Conservation (phyloP, 345 rosid genomes). For the Excoecaria cochinchinensis region DNA sequence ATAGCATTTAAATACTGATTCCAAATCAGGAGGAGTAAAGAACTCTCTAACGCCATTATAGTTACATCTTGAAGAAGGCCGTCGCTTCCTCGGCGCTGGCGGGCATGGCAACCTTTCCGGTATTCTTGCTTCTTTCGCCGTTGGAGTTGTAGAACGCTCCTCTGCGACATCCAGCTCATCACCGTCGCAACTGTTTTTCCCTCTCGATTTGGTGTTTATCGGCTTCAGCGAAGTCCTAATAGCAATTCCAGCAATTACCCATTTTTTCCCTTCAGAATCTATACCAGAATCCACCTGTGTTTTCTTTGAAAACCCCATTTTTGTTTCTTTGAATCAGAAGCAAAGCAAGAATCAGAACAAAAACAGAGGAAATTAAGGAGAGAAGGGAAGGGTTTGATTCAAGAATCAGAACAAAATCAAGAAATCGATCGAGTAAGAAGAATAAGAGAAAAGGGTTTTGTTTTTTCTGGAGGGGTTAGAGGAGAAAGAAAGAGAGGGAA, state of each 20-base stretch:
- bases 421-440: constrained; percentile 11
- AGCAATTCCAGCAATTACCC: constrained; percentile 75
- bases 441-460: constrained; percentile 39
- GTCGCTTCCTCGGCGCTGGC: constrained; percentile 76
- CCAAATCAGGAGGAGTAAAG: constrained; percentile 81
- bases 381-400: neutral
- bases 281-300: constrained; percentile 47
- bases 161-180: constrained; percentile 32
- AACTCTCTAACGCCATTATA: constrained; percentile 59
- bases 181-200: constrained; percentile 25
- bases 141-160: constrained; percentile 67
- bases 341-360: neutral
- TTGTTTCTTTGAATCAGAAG: neutral
- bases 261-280: constrained; percentile 63
- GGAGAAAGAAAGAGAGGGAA: constrained; percentile 10
- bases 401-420: constrained; percentile 29
- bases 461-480: constrained; percentile 5
- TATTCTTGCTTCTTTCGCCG: constrained; percentile 69
- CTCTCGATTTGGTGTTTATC: constrained; percentile 53
- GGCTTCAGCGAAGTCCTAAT: constrained; percentile 65
- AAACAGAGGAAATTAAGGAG: constrained; percentile 16
- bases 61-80: constrained; percentile 56
- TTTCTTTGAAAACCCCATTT: constrained; percentile 80
- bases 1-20: constrained; percentile 65
- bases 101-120: constrained; percentile 72